Percentiles rank a stretch among this genome's conserved stretches.
Evolutionary conservation across 2,329 filamentous ascomycete genomes (phyloP).

Genomic region (Phyllosticta ampelicida): DNA sequence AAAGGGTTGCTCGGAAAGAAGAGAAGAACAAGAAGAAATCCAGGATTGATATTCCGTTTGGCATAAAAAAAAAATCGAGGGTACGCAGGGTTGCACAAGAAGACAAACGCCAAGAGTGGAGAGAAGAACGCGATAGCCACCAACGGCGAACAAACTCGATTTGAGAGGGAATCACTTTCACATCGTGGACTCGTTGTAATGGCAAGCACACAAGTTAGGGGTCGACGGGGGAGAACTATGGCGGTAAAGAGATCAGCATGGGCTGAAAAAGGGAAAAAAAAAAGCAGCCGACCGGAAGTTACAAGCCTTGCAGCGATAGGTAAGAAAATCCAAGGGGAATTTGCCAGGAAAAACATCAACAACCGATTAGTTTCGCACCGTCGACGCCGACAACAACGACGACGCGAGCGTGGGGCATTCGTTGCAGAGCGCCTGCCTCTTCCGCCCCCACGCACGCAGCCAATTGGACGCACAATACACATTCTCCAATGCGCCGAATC

Average conservation of each 20-base stretch:
- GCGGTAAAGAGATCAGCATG: background rate
- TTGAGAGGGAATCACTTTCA: conserved; percentile 3
- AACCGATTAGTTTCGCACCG: background rate
- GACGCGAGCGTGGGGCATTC: background rate
- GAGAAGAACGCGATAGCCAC: background rate
- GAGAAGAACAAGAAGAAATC: background rate
- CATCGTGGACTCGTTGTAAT: conserved; percentile 8
- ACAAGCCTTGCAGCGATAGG: no score
- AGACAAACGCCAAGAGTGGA: background rate
- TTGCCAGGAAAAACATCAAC: background rate
- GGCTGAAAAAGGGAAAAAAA: background rate
- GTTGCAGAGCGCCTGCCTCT: conserved; percentile 10
- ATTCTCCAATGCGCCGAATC: conserved; percentile 1
- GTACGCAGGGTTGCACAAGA: no score
- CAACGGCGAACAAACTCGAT: background rate
- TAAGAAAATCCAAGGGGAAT: background rate
- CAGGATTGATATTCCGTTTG: background rate
- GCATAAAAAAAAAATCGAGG: background rate
- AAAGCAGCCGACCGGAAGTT: background rate
- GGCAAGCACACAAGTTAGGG: background rate
- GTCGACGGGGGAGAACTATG: background rate
- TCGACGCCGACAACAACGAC: background rate
- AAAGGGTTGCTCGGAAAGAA: background rate
- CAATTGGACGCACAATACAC: background rate
- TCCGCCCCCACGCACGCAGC: conserved; percentile 1